These are phyloP conservation scores for Mycena haematopus DNA, from an alignment of 768 basidiomycete species.

Conservation along the genomic window DNA sequence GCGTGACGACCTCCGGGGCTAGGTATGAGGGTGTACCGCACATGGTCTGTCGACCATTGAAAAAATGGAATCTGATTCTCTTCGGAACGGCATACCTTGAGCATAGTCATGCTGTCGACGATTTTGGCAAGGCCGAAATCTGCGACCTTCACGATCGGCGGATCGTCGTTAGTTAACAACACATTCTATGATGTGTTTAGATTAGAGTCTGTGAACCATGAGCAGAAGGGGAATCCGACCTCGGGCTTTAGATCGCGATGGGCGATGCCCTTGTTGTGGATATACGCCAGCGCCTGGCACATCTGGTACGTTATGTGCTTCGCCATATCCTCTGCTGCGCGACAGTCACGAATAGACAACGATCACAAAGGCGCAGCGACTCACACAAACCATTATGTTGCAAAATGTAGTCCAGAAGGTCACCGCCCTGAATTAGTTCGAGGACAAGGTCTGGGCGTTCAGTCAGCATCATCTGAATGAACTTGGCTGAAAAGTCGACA, in stretches of 20 bases:
- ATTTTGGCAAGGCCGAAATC: conserved; percentile 97
- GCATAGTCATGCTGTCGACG: conserved; percentile 79
- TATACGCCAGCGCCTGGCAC: conserved; percentile 80
- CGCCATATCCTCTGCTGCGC: conserved; percentile 59
- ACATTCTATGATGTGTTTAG: conserved; percentile 64
- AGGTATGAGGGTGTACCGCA: conserved; percentile 96
- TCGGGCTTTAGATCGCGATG: conserved; percentile 96
- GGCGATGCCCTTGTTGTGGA: conserved; percentile 77
- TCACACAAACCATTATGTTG: not conserved
- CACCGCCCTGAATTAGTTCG: conserved; percentile 20
- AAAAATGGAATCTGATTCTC: not conserved
- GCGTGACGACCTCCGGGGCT: conserved; percentile 88
- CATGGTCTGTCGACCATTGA: conserved; percentile 66
- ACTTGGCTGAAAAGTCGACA: conserved; percentile 46
- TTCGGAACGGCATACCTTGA: conserved; percentile 56
- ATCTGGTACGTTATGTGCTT: conserved; percentile 82
- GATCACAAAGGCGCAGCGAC: conserved; percentile 9
- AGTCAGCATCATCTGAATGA: conserved; percentile 52
- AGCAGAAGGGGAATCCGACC: conserved; percentile 46
- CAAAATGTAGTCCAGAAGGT: conserved; percentile 18
- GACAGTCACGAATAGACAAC: not conserved
- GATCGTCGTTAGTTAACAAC: conserved; percentile 73
- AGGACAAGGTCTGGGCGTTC: conserved; percentile 17
- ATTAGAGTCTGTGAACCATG: conserved; percentile 5
- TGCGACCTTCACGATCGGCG: conserved; percentile 85